These are phyloP conservation scores for Xenosphaeropsis pyriputrescens DNA, from an alignment of 2,329 filamentous ascomycete genomes.

Conservation along the genomic window DNA sequence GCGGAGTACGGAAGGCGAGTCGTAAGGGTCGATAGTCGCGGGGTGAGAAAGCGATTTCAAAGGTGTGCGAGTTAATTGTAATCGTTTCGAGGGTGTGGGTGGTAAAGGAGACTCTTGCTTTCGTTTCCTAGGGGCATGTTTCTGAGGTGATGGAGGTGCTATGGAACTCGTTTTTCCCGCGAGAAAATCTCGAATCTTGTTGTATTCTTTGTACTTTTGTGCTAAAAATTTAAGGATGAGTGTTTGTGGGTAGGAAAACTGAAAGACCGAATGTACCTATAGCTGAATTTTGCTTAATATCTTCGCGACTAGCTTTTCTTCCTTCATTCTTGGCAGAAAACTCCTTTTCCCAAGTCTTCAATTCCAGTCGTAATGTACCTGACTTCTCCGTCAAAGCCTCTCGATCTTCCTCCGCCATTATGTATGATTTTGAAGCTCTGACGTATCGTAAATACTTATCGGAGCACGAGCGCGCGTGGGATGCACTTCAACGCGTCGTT, in stretches of 20 bases:
- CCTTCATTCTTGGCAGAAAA: conserved; percentile 50
- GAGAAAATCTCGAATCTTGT: conserved; percentile 44
- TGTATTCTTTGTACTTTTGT: conserved; percentile 65
- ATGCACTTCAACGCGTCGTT: no score
- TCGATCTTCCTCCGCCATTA: conserved; percentile 12
- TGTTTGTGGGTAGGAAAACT: not conserved
- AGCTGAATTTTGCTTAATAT: conserved; percentile 58
- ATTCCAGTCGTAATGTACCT: conserved; percentile 44
- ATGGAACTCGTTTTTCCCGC: conserved; percentile 30
- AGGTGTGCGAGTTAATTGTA: conserved; percentile 30
- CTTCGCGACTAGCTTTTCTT: conserved; percentile 55
- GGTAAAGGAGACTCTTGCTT: conserved; percentile 19
- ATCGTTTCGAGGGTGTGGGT: conserved; percentile 36
- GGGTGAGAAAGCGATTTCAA: conserved; percentile 21
- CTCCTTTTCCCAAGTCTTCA: conserved; percentile 61
- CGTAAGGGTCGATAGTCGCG: conserved; percentile 27
- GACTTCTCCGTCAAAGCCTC: conserved; percentile 17
- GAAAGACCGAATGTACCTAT: conserved; percentile 39
- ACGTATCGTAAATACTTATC: no score
- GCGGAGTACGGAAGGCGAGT: conserved; percentile 39
- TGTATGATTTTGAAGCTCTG: not conserved
- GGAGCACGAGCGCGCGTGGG: no score
- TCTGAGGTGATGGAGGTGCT: conserved; percentile 15
- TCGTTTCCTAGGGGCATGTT: conserved; percentile 21
- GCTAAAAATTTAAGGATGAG: conserved; percentile 26